phyloP scores from a whole-genome alignment of 1,139 yeast species.

The Zhuliangozyma parablackwelliae region DNA sequence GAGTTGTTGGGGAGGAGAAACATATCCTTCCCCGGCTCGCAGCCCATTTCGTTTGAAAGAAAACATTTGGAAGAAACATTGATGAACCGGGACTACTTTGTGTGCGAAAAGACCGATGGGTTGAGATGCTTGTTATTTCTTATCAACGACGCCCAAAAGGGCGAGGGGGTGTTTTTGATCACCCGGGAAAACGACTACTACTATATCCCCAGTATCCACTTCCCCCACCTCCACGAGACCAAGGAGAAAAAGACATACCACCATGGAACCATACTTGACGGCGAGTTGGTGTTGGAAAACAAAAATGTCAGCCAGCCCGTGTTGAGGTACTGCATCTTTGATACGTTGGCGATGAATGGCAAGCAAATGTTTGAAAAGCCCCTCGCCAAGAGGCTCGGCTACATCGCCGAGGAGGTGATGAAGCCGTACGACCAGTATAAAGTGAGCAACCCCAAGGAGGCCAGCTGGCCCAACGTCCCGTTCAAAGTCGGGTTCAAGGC shows the following conservation, averaged over 20 bases:
- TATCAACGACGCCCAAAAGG: conserved; percentile 65
- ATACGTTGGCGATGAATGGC: conserved; percentile 82
- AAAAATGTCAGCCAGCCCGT: conserved; percentile 44
- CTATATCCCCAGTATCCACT: conserved; percentile 77
- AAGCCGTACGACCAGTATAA: conserved; percentile 76
- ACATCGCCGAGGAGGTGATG: conserved; percentile 76
- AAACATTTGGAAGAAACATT: conserved; percentile 64
- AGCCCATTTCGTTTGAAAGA: conserved; percentile 87
- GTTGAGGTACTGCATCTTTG: conserved; percentile 80
- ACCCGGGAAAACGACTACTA: conserved; percentile 87
- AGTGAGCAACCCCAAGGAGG: conserved; percentile 63
- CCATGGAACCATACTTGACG: conserved; percentile 86
- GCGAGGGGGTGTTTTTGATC: conserved; percentile 70
- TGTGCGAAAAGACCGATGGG: conserved; percentile 96
- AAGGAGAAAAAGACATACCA: conserved; percentile 58
- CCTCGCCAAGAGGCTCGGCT: conserved; percentile 79
- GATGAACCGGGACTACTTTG: conserved; percentile 62
- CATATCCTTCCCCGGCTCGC: conserved; percentile 77
- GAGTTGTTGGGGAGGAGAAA: conserved; percentile 55
- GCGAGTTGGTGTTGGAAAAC: conserved; percentile 71
- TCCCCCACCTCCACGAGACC: conserved; percentile 58
- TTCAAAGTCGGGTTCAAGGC: conserved; percentile 81
- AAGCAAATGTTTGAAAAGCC: conserved; percentile 63
- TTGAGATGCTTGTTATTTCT: conserved; percentile 71
- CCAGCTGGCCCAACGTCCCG: conserved; percentile 65